These are phyloP conservation scores for Chondrostereum purpureum DNA, from an alignment of 1,284 basidiomycete species.

Conservation along the genomic window DNA sequence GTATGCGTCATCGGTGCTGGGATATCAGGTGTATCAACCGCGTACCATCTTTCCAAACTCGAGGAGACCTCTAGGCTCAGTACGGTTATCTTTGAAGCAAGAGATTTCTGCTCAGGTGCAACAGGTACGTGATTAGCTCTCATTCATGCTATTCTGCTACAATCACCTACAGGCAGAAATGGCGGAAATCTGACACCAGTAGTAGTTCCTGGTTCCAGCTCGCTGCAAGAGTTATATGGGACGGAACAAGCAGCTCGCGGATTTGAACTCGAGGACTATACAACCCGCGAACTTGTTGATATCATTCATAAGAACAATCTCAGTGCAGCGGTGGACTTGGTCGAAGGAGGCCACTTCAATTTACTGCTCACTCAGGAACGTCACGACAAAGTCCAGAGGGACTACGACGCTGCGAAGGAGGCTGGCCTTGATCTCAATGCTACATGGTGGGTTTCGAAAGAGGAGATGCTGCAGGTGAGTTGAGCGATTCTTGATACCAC, in stretches of 20 bases:
- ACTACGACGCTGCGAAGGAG: background rate
- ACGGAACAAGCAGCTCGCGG: slow-evolving; percentile 47
- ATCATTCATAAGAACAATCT: slow-evolving; percentile 42
- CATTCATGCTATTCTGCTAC: background rate
- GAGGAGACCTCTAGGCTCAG: slow-evolving; percentile 28
- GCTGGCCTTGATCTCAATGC: background rate
- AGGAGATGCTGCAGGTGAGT: background rate
- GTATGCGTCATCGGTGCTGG: slow-evolving; percentile 74
- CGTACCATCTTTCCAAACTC: slow-evolving; percentile 56
- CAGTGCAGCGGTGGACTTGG: slow-evolving; percentile 52
- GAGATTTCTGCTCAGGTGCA: slow-evolving; percentile 79
- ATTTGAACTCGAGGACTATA: slow-evolving; percentile 54
- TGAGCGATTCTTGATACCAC: background rate
- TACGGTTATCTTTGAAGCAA: slow-evolving; percentile 63
- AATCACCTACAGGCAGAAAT: slow-evolving; percentile 48
- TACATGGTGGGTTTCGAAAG: background rate
- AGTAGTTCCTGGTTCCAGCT: slow-evolving; percentile 40
- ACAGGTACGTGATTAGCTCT: slow-evolving; percentile 44
- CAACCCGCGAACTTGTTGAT: slow-evolving; percentile 38
- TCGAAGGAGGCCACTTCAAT: slow-evolving; percentile 49
- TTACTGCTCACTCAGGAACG: background rate
- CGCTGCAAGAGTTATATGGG: slow-evolving; percentile 34
- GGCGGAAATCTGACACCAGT: slow-evolving; percentile 68
- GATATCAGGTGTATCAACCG: slow-evolving; percentile 67
- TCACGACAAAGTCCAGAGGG: background rate